These are phyloP conservation scores for Chrysanthemum lavandulifolium DNA, from an alignment of 129 eudicot genomes.

Conservation along the genomic window DNA sequence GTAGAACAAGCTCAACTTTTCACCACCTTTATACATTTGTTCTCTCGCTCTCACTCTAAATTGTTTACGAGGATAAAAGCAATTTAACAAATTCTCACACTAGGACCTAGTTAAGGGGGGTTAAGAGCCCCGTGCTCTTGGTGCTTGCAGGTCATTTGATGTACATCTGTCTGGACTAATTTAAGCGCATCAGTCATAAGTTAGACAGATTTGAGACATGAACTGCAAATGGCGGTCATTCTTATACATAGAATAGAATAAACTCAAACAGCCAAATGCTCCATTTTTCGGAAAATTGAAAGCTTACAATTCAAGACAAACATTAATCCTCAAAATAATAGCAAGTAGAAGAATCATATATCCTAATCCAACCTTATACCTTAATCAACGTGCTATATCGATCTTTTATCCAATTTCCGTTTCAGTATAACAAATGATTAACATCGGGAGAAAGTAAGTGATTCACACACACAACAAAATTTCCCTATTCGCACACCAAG, in stretches of 20 bases:
- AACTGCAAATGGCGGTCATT: neutral
- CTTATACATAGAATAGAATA: neutral
- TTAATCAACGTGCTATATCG: neutral
- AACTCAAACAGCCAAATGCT: neutral
- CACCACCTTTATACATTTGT: no score
- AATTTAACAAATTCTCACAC: no score
- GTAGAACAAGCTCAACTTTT: no score
- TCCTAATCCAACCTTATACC: neutral
- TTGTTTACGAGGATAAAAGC: no score
- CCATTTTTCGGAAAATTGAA: neutral
- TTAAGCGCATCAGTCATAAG: neutral
- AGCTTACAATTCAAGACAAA: neutral
- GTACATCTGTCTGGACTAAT: neutral
- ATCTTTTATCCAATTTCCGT: neutral
- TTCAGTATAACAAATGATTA: neutral
- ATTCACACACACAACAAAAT: neutral
- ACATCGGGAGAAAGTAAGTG: neutral
- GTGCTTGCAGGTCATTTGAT: neutral
- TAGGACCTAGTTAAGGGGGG: no score
- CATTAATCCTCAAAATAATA: neutral
- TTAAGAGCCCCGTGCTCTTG: no score
- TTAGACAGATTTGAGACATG: neutral
- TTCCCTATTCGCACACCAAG: conserved; percentile 12
- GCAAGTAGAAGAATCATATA: neutral
- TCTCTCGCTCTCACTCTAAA: no score